Base-by-base conservation (phyloP, 2,329 filamentous ascomycete genomes). In the Emericellopsis atlantica region DNA sequence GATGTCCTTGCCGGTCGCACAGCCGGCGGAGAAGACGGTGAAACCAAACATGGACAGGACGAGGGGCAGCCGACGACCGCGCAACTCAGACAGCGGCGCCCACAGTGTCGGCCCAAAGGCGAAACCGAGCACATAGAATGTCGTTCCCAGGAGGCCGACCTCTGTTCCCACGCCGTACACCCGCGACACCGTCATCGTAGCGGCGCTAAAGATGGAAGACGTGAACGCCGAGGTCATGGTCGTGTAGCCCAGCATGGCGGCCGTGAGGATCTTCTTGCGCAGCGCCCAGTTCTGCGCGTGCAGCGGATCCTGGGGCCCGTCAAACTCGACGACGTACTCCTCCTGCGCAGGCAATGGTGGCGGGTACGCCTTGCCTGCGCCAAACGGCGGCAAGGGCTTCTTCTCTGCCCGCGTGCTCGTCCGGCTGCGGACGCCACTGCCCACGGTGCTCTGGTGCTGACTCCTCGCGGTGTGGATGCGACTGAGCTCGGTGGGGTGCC, bases 271-370 rank as follows among this genome's bases (percentile, higher is more conserved):
- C 77, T 94, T 95, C 66, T 84, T 89, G 54, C 65, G 74, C 41
- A 84, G 54, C 0, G 83, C 72, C 88, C 88, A 95, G 57, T 95
- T 95, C 62, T 90, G 84, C 1, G 86, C 82, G 59, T 94, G 87
- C 45, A 89, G 54, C 3, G 87, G 87, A 52, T 95, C 88, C 47
- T 88, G 72, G 1, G 78, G 81, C 0, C 87, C 88, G 49, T 89
- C 81, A 54, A 94, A 95, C 58, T 87, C 84, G 35, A 89, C 84
- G 0, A 88, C 82, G 53, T 89, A 90, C 47, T 84, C 77, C 51
- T 89, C 84, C 49, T 72, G 69, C 12, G 79, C 75, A 2, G 83
- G 82, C 34, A 89, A 56, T 1, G 65, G 67, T 4, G 83, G 83
- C 4, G 84, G 84, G 51, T 77, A 86, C 1, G 78, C 69, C 61